Conservation (phyloP, 1,139 yeast genomes). For the Yamadazyma membranifaciens region DNA sequence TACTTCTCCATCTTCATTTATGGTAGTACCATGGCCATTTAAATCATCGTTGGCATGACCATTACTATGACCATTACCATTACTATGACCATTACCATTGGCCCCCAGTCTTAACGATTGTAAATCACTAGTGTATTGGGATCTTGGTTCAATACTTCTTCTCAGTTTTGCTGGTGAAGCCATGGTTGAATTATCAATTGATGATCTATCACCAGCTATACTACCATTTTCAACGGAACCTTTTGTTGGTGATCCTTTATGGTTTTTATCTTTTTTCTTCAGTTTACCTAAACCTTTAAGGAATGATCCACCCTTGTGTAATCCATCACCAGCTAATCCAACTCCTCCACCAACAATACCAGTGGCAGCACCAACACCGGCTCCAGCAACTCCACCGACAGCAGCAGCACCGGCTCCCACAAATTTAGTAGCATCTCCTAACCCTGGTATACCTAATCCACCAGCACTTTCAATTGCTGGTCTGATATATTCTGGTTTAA, state of each 20-base stretch:
- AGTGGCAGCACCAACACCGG: slow-evolving; percentile 38
- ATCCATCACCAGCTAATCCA: slow-evolving; percentile 39
- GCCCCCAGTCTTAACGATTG: slow-evolving; percentile 25
- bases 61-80: background rate
- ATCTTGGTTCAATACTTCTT: slow-evolving; percentile 8
- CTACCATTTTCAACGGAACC: slow-evolving; percentile 4
- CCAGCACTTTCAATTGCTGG: slow-evolving; percentile 48
- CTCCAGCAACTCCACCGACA: slow-evolving; percentile 43
- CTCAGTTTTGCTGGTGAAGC: slow-evolving; percentile 7
- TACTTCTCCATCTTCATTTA: background rate
- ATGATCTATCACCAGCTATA: slow-evolving; percentile 1
- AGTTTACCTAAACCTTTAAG: slow-evolving; percentile 32
- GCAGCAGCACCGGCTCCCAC: slow-evolving; percentile 41
- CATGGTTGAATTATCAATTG: slow-evolving; percentile 6
- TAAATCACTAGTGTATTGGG: slow-evolving; percentile 21
- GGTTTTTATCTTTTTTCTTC: slow-evolving; percentile 17
- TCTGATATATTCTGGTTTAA: slow-evolving; percentile 66
- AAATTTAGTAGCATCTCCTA: slow-evolving; percentile 49
- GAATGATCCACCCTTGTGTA: slow-evolving; percentile 45
- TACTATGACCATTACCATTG: background rate
- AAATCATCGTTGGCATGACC: background rate
- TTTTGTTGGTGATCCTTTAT: background rate
- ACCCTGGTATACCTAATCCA: slow-evolving; percentile 33
- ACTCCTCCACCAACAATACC: slow-evolving; percentile 26
- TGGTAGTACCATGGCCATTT: background rate